Percentiles rank a stretch among this genome's conserved stretches.
phyloP scores from a whole-genome alignment of 2,329 filamentous ascomycete species.

The Camillea tinctor region DNA sequence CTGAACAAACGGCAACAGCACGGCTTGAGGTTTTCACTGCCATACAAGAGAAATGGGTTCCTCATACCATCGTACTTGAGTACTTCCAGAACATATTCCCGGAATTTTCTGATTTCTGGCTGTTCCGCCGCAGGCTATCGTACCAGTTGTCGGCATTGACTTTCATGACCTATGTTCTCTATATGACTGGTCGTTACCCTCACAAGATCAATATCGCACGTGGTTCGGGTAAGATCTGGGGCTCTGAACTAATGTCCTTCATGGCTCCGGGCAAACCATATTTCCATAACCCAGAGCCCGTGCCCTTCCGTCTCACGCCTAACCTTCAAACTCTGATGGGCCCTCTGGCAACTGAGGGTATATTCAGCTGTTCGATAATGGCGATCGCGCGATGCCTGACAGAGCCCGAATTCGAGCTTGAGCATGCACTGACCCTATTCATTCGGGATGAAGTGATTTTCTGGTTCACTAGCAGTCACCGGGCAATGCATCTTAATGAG shows the following conservation, averaged over 20 bases:
- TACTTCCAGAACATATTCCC: conserved; percentile 90
- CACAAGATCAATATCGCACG: conserved; percentile 93
- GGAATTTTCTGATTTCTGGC: conserved; percentile 91
- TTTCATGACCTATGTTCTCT: conserved; percentile 98
- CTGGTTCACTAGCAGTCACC: conserved; percentile 84
- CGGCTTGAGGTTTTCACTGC: conserved; percentile 90
- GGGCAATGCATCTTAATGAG: conserved; percentile 58
- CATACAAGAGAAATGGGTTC: conserved; percentile 92
- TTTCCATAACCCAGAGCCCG: conserved; percentile 92
- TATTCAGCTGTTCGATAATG: conserved; percentile 95
- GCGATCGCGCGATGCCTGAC: conserved; percentile 92
- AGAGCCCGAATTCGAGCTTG: conserved; percentile 85
- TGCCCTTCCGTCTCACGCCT: conserved; percentile 95
- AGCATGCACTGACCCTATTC: conserved; percentile 90
- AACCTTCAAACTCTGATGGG: conserved; percentile 97
- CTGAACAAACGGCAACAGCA: conserved; percentile 69
- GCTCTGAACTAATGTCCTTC: conserved; percentile 86
- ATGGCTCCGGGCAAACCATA: conserved; percentile 82
- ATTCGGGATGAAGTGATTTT: conserved; percentile 97
- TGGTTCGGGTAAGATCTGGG: conserved; percentile 90
- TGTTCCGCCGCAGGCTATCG: conserved; percentile 95
- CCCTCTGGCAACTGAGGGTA: conserved; percentile 90
- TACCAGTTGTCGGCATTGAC: conserved; percentile 94
- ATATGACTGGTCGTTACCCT: conserved; percentile 94
- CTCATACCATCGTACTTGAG: conserved; percentile 75